phyloP scores from a whole-genome alignment of 495 filamentous ascomycete genomes.

The Hypoxylon subgilvum region DNA sequence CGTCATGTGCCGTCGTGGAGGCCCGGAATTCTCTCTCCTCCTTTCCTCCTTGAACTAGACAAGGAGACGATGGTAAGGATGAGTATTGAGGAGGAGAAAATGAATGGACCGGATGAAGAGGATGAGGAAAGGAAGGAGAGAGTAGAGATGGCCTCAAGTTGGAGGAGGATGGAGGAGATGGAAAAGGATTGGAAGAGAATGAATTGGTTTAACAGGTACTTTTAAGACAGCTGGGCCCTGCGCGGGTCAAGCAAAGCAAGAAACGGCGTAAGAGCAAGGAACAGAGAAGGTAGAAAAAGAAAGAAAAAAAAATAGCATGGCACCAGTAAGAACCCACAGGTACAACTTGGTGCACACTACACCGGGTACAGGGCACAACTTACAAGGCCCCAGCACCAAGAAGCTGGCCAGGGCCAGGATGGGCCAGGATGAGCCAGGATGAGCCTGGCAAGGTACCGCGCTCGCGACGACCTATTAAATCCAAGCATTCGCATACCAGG shows the following conservation, averaged over 20 bases:
- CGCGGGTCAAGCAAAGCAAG: constrained; percentile 29
- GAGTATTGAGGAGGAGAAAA: constrained; percentile 44
- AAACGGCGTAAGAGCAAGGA: constrained; percentile 21
- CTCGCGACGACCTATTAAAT: constrained; percentile 34
- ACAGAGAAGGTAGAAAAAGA: neutral
- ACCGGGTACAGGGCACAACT: constrained; percentile 9
- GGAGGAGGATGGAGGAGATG: constrained; percentile 62
- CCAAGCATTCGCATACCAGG: constrained; percentile 20
- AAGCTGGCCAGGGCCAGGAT: constrained; percentile 22
- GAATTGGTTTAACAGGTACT: constrained; percentile 53
- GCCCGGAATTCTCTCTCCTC: constrained; percentile 47
- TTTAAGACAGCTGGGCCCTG: constrained; percentile 56
- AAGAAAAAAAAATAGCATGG: constrained; percentile 5
- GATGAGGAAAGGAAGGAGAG: constrained; percentile 58
- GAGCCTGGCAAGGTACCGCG: constrained; percentile 41
- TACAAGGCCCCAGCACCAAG: neutral
- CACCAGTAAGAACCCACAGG: constrained; percentile 18
- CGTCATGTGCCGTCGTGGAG: constrained; percentile 34
- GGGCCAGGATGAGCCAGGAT: constrained; percentile 41
- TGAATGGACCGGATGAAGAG: constrained; percentile 64
- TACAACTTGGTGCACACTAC: constrained; percentile 10
- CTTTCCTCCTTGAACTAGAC: constrained; percentile 52
- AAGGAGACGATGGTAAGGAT: constrained; percentile 48
- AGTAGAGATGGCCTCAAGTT: constrained; percentile 63
- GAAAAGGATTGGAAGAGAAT: constrained; percentile 59